Percentiles rank a stretch among this genome's conserved stretches.
These are phyloP conservation scores for Breviolum minutum DNA, from an alignment of 73 alveolate genomes.

Conservation along the genomic window DNA sequence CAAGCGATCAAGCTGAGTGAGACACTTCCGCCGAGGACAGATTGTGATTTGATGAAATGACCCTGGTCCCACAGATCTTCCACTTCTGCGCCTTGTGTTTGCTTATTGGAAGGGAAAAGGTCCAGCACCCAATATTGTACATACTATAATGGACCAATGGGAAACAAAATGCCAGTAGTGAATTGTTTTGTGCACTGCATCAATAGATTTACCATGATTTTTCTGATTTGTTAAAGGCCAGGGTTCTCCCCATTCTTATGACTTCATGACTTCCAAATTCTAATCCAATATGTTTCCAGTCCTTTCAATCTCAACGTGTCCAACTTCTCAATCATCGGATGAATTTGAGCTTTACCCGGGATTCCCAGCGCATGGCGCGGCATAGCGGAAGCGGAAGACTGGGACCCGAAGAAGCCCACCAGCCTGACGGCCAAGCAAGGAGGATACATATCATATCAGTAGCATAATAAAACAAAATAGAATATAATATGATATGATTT, in stretches of 20 bases:
- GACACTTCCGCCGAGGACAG: conserved; percentile 72
- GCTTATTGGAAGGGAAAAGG: neutral
- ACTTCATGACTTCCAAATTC: too few species aligned
- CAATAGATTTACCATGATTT: too few species aligned
- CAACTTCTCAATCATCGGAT: too few species aligned
- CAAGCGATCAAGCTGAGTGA: neutral
- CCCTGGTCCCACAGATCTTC: conserved; percentile 71
- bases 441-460: too few species aligned
- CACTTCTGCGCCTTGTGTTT: conserved; percentile 34
- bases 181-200: too few species aligned
- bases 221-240: too few species aligned
- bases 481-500: too few species aligned
- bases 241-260: neutral
- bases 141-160: neutral
- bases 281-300: neutral
- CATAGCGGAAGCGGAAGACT: conserved; percentile 30
- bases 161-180: too few species aligned
- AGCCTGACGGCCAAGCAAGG: conserved; percentile 12
- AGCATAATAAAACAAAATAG: too few species aligned
- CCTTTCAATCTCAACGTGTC: neutral
- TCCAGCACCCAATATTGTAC: neutral
- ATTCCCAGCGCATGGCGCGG: conserved; percentile 50
- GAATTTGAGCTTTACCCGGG: too few species aligned
- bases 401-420: conserved; percentile 75
- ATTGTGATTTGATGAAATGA: conserved; percentile 77